Conservation (phyloP, 192 early-diverging fungal species). For the Mortierella hygrophila region DNA sequence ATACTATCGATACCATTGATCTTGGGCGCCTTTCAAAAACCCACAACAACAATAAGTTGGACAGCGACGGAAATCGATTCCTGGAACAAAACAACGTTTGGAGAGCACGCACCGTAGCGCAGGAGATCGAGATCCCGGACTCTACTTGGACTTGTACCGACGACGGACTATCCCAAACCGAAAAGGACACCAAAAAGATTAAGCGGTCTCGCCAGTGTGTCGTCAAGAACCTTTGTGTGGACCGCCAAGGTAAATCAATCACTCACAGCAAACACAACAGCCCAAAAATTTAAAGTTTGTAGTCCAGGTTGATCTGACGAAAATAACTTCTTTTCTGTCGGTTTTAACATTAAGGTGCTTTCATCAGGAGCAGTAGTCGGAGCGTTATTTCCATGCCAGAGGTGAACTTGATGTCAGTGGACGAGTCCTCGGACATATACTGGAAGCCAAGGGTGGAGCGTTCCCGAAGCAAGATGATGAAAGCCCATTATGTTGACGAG, state of each 20-base stretch:
- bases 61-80: too few species aligned
- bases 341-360: not conserved
- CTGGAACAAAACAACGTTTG: not conserved
- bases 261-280: too few species aligned
- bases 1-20: not conserved
- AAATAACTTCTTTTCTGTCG: not conserved
- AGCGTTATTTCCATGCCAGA: not conserved
- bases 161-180: not conserved
- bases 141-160: constrained; percentile 17
- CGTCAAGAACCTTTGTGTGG: constrained; percentile 9
- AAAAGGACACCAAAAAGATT: not conserved
- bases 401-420: constrained; percentile 18
- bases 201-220: constrained; percentile 8
- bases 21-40: not conserved
- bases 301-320: too few species aligned
- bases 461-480: not conserved
- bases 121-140: constrained; percentile 1
- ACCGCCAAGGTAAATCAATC: not conserved
- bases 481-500: constrained; percentile 46
- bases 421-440: not conserved
- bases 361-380: constrained; percentile 3
- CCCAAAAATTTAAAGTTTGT: too few species aligned
- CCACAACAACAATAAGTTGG: not conserved
- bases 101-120: not conserved
- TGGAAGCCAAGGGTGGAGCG: constrained; percentile 21